Conservation (phyloP, 192 early-diverging fungal genomes). For the Phlyctochytrium planicorne region DNA sequence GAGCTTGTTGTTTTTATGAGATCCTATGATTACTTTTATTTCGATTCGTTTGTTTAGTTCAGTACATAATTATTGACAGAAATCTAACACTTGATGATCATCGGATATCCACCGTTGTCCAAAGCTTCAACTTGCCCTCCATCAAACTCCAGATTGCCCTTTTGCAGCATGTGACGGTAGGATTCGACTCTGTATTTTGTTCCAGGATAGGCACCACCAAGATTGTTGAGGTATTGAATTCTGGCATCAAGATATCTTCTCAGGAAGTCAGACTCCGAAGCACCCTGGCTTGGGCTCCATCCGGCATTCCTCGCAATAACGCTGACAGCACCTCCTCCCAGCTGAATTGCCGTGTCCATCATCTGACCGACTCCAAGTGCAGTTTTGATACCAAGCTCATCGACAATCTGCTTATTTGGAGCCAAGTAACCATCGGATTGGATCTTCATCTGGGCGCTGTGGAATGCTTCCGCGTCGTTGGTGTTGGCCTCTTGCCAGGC, state of each 20-base stretch:
- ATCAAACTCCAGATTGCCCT: not conserved
- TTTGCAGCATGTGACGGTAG: not conserved
- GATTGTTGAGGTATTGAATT: not conserved
- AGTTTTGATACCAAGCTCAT: not conserved
- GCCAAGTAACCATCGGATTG: not conserved
- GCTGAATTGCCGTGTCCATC: slow-evolving; percentile 5
- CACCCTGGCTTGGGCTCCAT: not conserved
- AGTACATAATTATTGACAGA: no score
- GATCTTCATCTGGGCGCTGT: not conserved
- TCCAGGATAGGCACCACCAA: slow-evolving; percentile 21
- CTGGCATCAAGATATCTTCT: not conserved
- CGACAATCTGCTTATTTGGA: not conserved
- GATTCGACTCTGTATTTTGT: slow-evolving; percentile 14
- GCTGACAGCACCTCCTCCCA: not conserved
- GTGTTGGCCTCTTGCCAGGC: slow-evolving; percentile 7
- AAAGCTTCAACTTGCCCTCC: not conserved
- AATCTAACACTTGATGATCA: not conserved
- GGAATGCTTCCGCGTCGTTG: not conserved
- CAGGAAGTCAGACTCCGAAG: not conserved
- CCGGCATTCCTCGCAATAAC: not conserved
- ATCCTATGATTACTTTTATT: no score
- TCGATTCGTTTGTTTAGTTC: no score
- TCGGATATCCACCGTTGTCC: not conserved
- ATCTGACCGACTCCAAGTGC: not conserved
- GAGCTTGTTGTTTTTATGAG: no score